A percentile compares a stretch with the other conserved stretches of the same genome.
These are phyloP conservation scores for Cymbopogon flexuosus DNA, from an alignment of 202 grass and related monocot species.

Conservation along the genomic window DNA sequence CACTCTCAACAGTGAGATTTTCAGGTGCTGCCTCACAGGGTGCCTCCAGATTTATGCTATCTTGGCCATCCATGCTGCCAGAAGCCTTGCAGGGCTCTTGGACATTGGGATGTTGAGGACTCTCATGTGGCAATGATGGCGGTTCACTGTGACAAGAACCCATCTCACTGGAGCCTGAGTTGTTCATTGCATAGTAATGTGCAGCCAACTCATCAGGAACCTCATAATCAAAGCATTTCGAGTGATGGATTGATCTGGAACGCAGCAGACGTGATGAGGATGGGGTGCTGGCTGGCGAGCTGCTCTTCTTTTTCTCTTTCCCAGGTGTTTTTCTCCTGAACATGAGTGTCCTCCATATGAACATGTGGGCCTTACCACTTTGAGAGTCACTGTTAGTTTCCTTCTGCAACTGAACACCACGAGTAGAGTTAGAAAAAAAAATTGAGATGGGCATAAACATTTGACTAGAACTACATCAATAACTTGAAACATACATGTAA, in stretches of 20 bases:
- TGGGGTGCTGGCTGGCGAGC: conserved; percentile 33
- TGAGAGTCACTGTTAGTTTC: conserved; percentile 21
- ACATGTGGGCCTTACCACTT: conserved; percentile 32
- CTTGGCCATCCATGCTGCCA: conserved; percentile 23
- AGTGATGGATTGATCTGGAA: conserved; percentile 76
- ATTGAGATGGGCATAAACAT: neutral
- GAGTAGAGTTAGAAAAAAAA: neutral
- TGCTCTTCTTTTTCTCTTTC: conserved; percentile 58
- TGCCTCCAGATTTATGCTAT: conserved; percentile 28
- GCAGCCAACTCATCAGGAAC: conserved; percentile 41
- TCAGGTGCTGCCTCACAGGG: neutral
- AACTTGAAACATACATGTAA: neutral
- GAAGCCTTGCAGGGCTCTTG: conserved; percentile 28
- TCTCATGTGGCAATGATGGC: conserved; percentile 1
- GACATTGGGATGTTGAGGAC: neutral
- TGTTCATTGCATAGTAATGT: conserved; percentile 27
- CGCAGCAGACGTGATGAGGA: conserved; percentile 49
- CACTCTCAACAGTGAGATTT: conserved; percentile 12
- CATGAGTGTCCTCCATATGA: conserved; percentile 55
- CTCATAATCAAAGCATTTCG: conserved; percentile 56
- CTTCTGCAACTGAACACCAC: conserved; percentile 20
- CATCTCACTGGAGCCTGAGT: conserved; percentile 17
- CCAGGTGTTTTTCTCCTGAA: conserved; percentile 46
- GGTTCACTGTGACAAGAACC: conserved; percentile 26
- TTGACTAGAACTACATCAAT: neutral